phyloP scores from a whole-genome alignment of 2,329 filamentous ascomycete species.

The Fusarium zealandicum region DNA sequence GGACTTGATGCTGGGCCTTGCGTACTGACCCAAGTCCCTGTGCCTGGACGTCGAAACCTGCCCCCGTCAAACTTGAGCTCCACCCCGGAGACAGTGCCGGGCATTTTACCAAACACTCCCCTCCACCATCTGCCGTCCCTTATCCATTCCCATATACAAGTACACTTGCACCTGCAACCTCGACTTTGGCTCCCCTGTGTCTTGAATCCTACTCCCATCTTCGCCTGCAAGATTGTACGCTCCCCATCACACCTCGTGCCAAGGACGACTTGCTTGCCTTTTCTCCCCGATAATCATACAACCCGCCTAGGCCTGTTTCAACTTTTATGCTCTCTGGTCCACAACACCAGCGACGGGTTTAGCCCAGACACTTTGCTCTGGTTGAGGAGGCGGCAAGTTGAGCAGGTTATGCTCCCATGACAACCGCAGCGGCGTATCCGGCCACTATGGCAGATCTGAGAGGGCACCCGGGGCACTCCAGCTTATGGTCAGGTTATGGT shows the following conservation, averaged over 20 bases:
- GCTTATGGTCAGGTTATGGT: constrained; percentile 66
- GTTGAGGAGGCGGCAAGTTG: constrained; percentile 35
- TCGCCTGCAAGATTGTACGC: constrained; percentile 21
- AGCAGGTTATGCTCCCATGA: constrained; percentile 63
- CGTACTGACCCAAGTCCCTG: constrained; percentile 46
- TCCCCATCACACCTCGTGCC: constrained; percentile 22
- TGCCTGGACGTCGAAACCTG: constrained; percentile 49
- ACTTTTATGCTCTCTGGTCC: constrained; percentile 34
- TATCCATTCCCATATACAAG: constrained; percentile 55
- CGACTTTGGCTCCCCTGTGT: constrained; percentile 34
- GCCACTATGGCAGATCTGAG: constrained; percentile 70
- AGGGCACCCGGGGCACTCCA: constrained; percentile 63
- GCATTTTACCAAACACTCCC: constrained; percentile 56
- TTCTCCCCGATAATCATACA: constrained; percentile 13
- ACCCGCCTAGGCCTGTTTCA: constrained; percentile 15
- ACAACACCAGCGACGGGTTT: constrained; percentile 37
- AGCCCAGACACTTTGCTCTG: constrained; percentile 33
- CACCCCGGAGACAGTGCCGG: constrained; percentile 59
- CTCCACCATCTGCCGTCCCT: constrained; percentile 56
- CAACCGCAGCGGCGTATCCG: constrained; percentile 66
- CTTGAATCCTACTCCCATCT: constrained; percentile 25
- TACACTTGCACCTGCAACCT: constrained; percentile 56
- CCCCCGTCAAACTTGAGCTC: constrained; percentile 47
- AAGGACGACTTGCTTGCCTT: constrained; percentile 22
- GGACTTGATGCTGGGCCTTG: constrained; percentile 42